phyloP scores from a whole-genome alignment of 1,139 yeast genomes.

The Candida dubliniensis region DNA sequence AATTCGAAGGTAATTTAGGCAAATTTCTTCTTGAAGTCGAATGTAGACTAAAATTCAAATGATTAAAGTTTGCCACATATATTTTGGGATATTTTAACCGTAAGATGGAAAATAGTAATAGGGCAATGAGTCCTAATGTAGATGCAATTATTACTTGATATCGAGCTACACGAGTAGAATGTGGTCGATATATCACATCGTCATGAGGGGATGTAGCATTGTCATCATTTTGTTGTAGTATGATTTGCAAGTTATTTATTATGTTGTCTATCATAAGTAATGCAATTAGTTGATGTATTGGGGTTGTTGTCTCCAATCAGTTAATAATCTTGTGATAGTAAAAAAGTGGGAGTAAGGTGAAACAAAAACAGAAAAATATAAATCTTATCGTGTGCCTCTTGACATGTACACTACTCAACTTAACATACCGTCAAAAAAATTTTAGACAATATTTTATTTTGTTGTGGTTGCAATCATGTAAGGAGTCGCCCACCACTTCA shows the following conservation, averaged over 20 bases:
- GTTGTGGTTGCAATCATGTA: too few relatives aligned
- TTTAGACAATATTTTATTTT: too few relatives aligned
- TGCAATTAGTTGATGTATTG: neutral
- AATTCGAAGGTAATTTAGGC: conserved; percentile 36
- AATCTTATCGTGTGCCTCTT: too few relatives aligned
- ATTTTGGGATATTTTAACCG: conserved; percentile 68
- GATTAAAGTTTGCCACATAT: conserved; percentile 59
- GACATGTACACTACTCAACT: too few relatives aligned
- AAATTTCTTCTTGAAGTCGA: conserved; percentile 40
- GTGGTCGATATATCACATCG: conserved; percentile 21
- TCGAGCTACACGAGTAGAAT: conserved; percentile 38
- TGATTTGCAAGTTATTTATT: neutral
- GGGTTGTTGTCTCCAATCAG: neutral
- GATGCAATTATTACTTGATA: conserved; percentile 63
- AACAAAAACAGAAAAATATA: too few relatives aligned
- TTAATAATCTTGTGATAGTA: neutral
- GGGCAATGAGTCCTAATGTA: conserved; percentile 62
- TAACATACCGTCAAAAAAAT: too few relatives aligned
- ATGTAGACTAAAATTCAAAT: conserved; percentile 45
- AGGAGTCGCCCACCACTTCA: too few relatives aligned
- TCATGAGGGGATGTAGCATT: conserved; percentile 5
- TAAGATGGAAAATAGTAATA: conserved; percentile 61
- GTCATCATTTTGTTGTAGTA: neutral
- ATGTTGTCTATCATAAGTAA: neutral
- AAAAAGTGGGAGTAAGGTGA: neutral